Evolutionary conservation across 345 rosid genomes (phyloP), one percentile per base, ranked within the genome.

Genomic region (Bruguiera sexangula): DNA sequence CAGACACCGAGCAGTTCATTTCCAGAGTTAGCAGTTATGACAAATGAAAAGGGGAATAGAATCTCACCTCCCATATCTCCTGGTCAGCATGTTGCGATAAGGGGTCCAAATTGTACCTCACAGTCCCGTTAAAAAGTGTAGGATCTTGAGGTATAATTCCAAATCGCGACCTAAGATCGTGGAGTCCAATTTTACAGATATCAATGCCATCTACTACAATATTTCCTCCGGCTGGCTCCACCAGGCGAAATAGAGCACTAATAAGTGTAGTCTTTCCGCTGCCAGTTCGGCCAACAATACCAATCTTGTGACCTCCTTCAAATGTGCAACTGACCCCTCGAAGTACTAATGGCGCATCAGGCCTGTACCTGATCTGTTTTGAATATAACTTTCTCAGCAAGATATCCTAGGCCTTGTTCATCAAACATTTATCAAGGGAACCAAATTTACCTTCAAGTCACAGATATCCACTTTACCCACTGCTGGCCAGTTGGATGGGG

Each of bases 121-220:
- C 99, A 27, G 93, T 92, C 69, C 97, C 99, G 37, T 85, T 89
- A 76, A 92, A 95, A 29, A 92, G 86, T 55, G 98, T 92, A 61
- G 99, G 96, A 67, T 95, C 99, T 53, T 90, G 97, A 72, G 97
- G 99, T 70, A 95, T 92, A 55, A 95, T 87, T 68, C 96, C 99
- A 58, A 92, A 85, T n/a, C 92, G 80, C 48, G 97, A 86, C 69
- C 99, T 82, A 55, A 95, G 75, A 79, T 92, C 99, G 51, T 88
- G 96, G 60, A 95, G 89, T 57, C 99, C 97, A 27, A 90, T 84
- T 67, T 58, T 84, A 19, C 86, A 72, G 65, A 95, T 87, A 77
- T 95, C 96, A 50, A 95, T 76, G 20, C 92, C 96, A 62, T 95
- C 99, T 36, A 95, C 91, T 7, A 88, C 27, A 31, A 92, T 87